Conservation (phyloP, 164 flowering plant genomes). For the Tetracentron sinense region DNA sequence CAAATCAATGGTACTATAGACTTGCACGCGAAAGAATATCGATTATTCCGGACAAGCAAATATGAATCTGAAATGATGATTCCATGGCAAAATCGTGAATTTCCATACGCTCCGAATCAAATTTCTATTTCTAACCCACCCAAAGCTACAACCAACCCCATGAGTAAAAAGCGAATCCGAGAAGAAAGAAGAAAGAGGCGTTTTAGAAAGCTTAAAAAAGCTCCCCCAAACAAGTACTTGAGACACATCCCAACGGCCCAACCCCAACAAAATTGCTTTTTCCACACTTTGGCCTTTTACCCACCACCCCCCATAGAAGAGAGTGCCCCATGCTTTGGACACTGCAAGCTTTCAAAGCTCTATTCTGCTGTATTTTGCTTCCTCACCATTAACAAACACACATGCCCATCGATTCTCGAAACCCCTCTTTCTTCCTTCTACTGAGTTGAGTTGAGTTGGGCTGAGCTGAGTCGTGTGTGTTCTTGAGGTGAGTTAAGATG, state of each 20-base stretch:
- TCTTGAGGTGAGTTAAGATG: slow-evolving; percentile 36
- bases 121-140: no score
- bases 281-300: slow-evolving; percentile 7
- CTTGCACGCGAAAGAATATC: no score
- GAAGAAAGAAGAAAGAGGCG: neutral
- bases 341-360: slow-evolving; percentile 36
- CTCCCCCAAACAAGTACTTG: slow-evolving; percentile 17
- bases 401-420: slow-evolving; percentile 35
- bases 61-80: no score
- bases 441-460: neutral
- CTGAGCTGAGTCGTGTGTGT: neutral
- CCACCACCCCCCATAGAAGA: slow-evolving; percentile 15
- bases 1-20: no score
- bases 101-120: no score
- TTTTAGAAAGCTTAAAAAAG: neutral
- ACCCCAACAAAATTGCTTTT: slow-evolving; percentile 30
- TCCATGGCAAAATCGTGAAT: no score
- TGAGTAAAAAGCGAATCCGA: neutral
- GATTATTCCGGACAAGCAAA: no score
- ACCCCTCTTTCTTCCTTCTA: slow-evolving; percentile 6
- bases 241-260: slow-evolving; percentile 18
- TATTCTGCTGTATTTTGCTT: neutral
- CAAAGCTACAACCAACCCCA: no score
- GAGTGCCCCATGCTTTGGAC: slow-evolving; percentile 37
- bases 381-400: slow-evolving; percentile 19